Evolutionary conservation across 2,329 filamentous ascomycete genomes (phyloP), one percentile per base, ranked within the genome.

Genomic region (Alternaria rosae): DNA sequence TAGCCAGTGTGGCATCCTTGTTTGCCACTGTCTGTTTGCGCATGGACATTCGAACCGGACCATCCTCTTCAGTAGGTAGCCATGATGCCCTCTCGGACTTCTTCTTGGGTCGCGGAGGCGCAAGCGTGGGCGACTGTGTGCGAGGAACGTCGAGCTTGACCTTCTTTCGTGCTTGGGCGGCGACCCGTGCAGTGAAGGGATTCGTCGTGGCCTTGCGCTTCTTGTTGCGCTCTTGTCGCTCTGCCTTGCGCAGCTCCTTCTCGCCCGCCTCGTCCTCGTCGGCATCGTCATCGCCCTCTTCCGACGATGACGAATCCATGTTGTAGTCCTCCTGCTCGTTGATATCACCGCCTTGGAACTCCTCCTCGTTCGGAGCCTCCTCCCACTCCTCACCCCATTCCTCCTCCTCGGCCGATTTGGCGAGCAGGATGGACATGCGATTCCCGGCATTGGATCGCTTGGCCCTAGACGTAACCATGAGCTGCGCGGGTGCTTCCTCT

Each of bases 251-350:
- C 57, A 99, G 79, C 79, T 97, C 93, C 72, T 90, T 91, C 81
- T 99, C 95, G 32, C 95, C 95, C 59, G 92, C 92, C 5, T 95
- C 79, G 43, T 97, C 92, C 68, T 95, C 88, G 69, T 94, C 88
- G 9, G 76, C 81, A 79, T 61, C 90, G 84, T 54, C 88, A 84
- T 79, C 89, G 60, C 93, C 90, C 65, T 93, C 91, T 66, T 92
- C 91, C 0, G 89, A 92, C 0, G 92, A 96, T 13, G 91, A 79
- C 42, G 77, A 94, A 72, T 96, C 93, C 83, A 97, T 90, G 48
- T 92, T 89, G 69, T 92, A 89, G 75, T 97, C 94, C 2, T 83
- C 80, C 59, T 86, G 83, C 47, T 87, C 85, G 38, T 89, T 87
- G 10, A 81, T 82, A 28, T 83, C 80, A 28, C 85, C 85, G 64